Evolutionary conservation across 371 early-diverging fungal species (phyloP).

Genomic region (Mortierella polycephala): DNA sequence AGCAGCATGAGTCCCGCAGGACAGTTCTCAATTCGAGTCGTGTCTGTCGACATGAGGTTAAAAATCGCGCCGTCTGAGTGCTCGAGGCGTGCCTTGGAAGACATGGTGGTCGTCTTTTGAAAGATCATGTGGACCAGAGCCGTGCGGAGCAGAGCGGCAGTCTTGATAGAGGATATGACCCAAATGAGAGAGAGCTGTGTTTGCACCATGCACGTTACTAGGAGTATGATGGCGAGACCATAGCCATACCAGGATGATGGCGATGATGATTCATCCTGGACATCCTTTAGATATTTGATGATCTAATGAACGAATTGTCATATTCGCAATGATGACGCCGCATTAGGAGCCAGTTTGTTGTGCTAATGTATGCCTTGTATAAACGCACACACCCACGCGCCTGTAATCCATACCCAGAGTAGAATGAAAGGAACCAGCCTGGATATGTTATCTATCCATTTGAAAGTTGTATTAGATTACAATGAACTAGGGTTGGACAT

Average conservation of each 20-base stretch:
- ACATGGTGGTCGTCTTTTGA: conserved; percentile 59
- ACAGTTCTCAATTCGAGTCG: conserved; percentile 59
- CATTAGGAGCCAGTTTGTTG: too few relatives aligned
- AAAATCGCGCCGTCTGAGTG: conserved; percentile 74
- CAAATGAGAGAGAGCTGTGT: conserved; percentile 21
- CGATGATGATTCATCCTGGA: conserved; percentile 9
- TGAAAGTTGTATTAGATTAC: too few relatives aligned
- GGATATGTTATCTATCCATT: conserved; percentile 2
- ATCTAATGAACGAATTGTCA: conserved; percentile 5
- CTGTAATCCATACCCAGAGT: conserved; percentile 8
- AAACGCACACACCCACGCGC: too few relatives aligned
- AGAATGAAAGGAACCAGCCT: conserved; percentile 10
- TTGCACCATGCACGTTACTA: conserved; percentile 22
- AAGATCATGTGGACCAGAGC: conserved; percentile 67
- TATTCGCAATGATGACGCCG: background rate
- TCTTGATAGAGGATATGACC: conserved; percentile 13
- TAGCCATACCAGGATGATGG: conserved; percentile 50
- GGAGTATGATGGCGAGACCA: conserved; percentile 19
- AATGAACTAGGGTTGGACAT: too few relatives aligned
- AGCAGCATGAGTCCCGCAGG: conserved; percentile 56
- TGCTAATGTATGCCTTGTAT: background rate
- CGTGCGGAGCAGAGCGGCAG: conserved; percentile 58
- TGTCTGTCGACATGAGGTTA: conserved; percentile 82
- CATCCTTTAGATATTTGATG: conserved; percentile 25
- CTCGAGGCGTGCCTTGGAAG: conserved; percentile 33